phyloP scores from a whole-genome alignment of 495 filamentous ascomycete genomes.

The Aspergillus indologenus region DNA sequence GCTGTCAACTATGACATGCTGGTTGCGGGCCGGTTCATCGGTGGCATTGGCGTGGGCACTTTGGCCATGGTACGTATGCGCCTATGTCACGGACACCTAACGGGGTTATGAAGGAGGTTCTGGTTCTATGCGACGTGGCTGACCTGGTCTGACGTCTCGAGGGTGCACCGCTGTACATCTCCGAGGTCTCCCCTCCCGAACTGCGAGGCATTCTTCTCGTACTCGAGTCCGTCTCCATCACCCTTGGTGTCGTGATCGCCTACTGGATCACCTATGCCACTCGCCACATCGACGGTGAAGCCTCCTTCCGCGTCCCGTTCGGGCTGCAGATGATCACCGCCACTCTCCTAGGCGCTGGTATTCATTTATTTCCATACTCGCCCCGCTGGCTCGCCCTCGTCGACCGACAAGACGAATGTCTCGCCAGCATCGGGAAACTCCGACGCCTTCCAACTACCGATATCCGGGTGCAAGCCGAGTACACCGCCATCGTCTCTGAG shows the following conservation, averaged over 20 bases:
- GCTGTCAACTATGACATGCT: slow-evolving; percentile 23
- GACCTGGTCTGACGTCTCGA: no score
- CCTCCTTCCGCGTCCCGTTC: slow-evolving; percentile 61
- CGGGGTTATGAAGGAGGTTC: no score
- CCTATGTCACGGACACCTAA: no score
- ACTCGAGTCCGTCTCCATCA: slow-evolving; percentile 71
- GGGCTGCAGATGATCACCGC: slow-evolving; percentile 57
- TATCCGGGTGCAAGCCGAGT: neutral
- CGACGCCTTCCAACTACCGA: slow-evolving; percentile 35
- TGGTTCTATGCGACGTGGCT: no score
- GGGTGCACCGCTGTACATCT: slow-evolving; percentile 32
- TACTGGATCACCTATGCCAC: slow-evolving; percentile 69
- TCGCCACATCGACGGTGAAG: slow-evolving; percentile 63
- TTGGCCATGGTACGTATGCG: no score
- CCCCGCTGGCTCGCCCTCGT: slow-evolving; percentile 69
- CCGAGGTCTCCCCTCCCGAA: slow-evolving; percentile 41
- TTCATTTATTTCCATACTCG: slow-evolving; percentile 70
- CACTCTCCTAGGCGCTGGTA: slow-evolving; percentile 57
- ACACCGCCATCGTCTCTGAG: neutral
- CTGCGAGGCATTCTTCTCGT: slow-evolving; percentile 65
- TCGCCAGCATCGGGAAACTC: slow-evolving; percentile 57
- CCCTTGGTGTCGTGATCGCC: slow-evolving; percentile 69
- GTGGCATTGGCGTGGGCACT: slow-evolving; percentile 22
- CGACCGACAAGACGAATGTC: slow-evolving; percentile 59
- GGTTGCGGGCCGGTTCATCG: slow-evolving; percentile 27